These are phyloP conservation scores for Kregervanrija pseudodelftensis DNA, from an alignment of 805 yeast genomes.

Conservation along the genomic window DNA sequence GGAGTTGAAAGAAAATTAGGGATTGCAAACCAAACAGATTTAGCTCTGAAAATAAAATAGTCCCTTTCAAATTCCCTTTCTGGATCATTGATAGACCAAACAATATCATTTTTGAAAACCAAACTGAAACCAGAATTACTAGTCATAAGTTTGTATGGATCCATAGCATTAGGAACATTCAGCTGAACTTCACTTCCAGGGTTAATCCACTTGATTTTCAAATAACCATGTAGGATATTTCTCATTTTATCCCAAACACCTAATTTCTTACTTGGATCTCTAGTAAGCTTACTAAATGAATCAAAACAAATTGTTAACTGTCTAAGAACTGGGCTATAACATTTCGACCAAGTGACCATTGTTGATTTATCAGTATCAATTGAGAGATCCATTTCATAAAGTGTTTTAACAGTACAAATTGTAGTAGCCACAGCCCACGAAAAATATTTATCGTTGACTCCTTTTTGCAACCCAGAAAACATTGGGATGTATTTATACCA, in stretches of 20 bases:
- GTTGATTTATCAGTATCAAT: constrained; percentile 53
- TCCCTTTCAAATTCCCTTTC: constrained; percentile 51
- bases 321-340: constrained; percentile 77
- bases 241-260: constrained; percentile 94
- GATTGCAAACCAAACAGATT: constrained; percentile 58
- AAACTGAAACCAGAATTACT: constrained; percentile 70
- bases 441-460: constrained; percentile 36
- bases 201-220: constrained; percentile 40
- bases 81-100: constrained; percentile 53
- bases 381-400: constrained; percentile 49
- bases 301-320: constrained; percentile 73
- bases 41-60: constrained; percentile 58
- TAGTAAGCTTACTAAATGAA: constrained; percentile 80
- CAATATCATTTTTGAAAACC: constrained; percentile 58
- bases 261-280: constrained; percentile 75
- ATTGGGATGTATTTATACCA: constrained; percentile 59
- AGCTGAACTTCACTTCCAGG: constrained; percentile 45
- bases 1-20: constrained; percentile 64
- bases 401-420: constrained; percentile 66
- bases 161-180: constrained; percentile 64
- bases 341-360: constrained; percentile 75
- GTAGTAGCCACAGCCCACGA: constrained; percentile 67
- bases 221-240: constrained; percentile 65
- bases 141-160: constrained; percentile 69
- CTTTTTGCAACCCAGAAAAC: constrained; percentile 35